Base-by-base conservation (phyloP, 2,329 filamentous ascomycete genomes). In the Atkinsonella texensis region DNA sequence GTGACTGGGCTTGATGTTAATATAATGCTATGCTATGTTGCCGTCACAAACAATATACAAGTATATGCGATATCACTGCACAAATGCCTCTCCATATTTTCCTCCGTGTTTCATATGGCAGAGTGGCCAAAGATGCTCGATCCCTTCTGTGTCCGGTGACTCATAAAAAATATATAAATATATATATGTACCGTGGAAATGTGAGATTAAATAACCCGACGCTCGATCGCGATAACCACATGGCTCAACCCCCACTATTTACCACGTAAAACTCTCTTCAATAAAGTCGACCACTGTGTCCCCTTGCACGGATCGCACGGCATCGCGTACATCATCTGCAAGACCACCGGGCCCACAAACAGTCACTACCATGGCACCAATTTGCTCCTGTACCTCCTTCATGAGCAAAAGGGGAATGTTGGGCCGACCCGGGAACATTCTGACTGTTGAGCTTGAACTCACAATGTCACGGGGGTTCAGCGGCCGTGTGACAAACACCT, bases 401-500 rank as follows among this genome's bases (percentile, higher is more conserved):
- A 82, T 76, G 46, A 97, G 72, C n/a, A 97, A 71, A 0, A 85
- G 80, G 18, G 82, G 77, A 44, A 95, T 79, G 62, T 95, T 89
- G 10, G 91, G 91, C 57, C 90, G 82, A 2, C 93, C 91, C 1
- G 89, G 86, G 66, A 88, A 89, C 85, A 97, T 93, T 68, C 90
- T 87, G 51, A 97, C 89, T 4, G 85, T 91, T 2, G 79, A 76
- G 52, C 83, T 88, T 4, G 84, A 82, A 46, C 82, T 88, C 59
- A 83, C 76, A 49, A 95, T 86, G 62, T 94, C 87, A 63, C 83
- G 84, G n/a, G 85, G 82, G 63, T 85, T 87, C 59, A 87, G 84
- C 1, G 91, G 91, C 50, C 89, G 78, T 5, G 93, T 97, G 58
- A 97, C 83, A 69, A 95, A 97, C 46, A 97, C 79, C 60, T 91